Evolutionary conservation across 345 rosid genomes (phyloP), one percentile per base, ranked within the genome.

Genomic region (Bruguiera parviflora): DNA sequence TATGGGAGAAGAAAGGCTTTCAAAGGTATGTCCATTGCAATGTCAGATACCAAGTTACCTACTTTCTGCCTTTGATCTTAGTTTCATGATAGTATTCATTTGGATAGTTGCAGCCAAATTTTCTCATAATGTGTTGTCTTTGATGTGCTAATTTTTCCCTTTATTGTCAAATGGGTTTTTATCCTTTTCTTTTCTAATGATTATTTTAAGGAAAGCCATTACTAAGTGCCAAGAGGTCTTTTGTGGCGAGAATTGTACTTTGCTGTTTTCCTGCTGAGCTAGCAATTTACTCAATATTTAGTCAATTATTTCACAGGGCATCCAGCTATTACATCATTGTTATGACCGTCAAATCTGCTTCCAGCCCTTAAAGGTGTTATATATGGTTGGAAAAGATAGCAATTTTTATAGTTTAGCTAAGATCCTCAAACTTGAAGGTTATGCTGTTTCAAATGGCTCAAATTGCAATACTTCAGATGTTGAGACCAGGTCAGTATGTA

Each of bases 351-450:
- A 33, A 3, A 51, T 61, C 18, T 29, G 3, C 25, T 69, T 80
- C 49, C 70, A 46, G 22, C 61, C 72, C 32, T 62, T 71, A 8
- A 86, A 80, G 80, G 77, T 67, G 55, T 73, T 80, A 58, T 74
- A 69, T 70, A 68, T 86, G 58, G 72, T 80, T 72, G 71, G 79
- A 51, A 78, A 78, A 66, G 81, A 79, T 53, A 70, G 59, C 47
- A 74, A 64, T 67, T 67, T 80, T 72, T 21, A 59, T 65, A 78
- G 77, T 61, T 67, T 86, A 52, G 77, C 49, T 20, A 78, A 75
- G 70, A 58, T 77, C 56, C 82, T 84, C 69, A 73, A 82, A 75
- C 61, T 76, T 53, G 78, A 85, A 53, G 83, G 84, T 58, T 75
- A 73, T 73, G 67, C 73, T 16, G 51, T 81, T 70, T 78, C 79